Conservation (phyloP, 2,329 filamentous ascomycete species). For the Periconia sp. region DNA sequence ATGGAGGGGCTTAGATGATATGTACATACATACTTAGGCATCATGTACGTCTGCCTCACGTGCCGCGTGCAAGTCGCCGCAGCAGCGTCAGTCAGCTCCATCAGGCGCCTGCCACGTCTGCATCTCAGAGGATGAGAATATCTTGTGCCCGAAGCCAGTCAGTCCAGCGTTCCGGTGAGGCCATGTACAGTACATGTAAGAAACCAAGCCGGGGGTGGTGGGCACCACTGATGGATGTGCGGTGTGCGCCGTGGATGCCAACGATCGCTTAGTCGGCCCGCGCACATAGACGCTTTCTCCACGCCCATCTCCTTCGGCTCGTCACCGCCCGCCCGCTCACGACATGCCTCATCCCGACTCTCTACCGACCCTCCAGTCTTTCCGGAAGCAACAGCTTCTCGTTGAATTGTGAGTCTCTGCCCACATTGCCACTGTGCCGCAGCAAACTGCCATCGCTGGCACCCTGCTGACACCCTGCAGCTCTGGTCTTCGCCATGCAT, state of each 20-base stretch:
- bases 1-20: too few relatives aligned
- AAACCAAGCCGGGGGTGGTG: not conserved
- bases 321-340: not conserved
- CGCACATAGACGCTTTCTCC: not conserved
- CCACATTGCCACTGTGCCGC: conserved; percentile 4
- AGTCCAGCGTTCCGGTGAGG: not conserved
- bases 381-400: conserved; percentile 75
- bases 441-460: not conserved
- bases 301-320: not conserved
- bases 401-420: conserved; percentile 71
- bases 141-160: not conserved
- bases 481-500: conserved; percentile 76
- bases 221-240: not conserved
- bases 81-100: not conserved
- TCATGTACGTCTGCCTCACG: too few relatives aligned
- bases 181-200: not conserved
- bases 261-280: too few relatives aligned
- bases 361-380: conserved; percentile 41
- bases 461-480: conserved; percentile 51
- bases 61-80: too few relatives aligned
- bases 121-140: too few relatives aligned
- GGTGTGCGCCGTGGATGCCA: not conserved
- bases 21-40: too few relatives aligned
- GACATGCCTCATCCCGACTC: conserved; percentile 28
- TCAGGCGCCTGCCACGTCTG: not conserved